A percentile compares a stretch with the other conserved stretches of the same genome.
Conservation (phyloP, 1,139 yeast species). For the Lodderomyces margitis region DNA sequence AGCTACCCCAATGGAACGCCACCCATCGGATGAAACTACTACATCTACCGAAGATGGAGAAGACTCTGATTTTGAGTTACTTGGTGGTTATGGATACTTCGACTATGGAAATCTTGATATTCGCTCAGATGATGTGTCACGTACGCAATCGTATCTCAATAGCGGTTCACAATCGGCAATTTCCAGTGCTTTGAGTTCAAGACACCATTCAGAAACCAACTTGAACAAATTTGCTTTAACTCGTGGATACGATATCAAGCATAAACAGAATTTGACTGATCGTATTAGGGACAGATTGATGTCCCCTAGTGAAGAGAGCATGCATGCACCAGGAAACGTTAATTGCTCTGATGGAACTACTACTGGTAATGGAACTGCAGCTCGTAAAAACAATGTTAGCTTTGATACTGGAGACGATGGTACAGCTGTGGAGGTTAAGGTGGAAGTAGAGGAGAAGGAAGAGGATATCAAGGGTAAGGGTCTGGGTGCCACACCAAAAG, state of each 20-base stretch:
- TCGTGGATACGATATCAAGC: conserved; percentile 22
- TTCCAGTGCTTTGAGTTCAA: conserved; percentile 23
- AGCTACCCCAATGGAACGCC: conserved; percentile 20
- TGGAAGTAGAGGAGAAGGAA: conserved; percentile 2
- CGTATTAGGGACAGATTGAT: conserved; percentile 36
- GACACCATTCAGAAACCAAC: conserved; percentile 33
- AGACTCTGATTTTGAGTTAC: conserved; percentile 30
- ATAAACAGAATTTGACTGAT: conserved; percentile 32
- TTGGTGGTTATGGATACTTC: conserved; percentile 76
- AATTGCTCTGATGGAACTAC: too few relatives aligned
- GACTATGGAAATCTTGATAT: conserved; percentile 59
- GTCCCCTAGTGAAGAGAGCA: conserved; percentile 22
- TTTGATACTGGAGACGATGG: background rate
- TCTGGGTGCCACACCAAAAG: background rate
- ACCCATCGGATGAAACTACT: background rate
- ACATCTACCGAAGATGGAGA: conserved; percentile 21
- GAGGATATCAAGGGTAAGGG: conserved; percentile 1
- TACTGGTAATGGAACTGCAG: background rate
- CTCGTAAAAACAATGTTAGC: background rate
- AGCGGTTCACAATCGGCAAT: conserved; percentile 25
- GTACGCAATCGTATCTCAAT: conserved; percentile 30
- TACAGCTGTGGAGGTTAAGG: background rate
- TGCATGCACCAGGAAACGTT: background rate
- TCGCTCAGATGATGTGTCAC: conserved; percentile 30
- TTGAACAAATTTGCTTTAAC: conserved; percentile 17